Evolutionary conservation across 2,329 filamentous ascomycete species (phyloP).

Genomic region (Aspergillus nomiae): DNA sequence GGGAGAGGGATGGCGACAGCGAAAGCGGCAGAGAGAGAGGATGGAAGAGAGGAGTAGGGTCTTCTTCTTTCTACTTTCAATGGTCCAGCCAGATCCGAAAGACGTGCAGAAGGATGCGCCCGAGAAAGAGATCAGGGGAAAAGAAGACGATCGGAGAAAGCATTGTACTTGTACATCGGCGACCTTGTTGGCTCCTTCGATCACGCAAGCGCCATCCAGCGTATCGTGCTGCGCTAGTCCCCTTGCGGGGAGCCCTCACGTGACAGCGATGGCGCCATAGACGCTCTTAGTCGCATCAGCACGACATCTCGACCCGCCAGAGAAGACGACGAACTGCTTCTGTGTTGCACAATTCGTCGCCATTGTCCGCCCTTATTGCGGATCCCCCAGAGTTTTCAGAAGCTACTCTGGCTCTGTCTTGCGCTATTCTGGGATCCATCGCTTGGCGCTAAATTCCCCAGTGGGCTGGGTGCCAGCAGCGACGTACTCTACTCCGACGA

Average conservation of each 20-base stretch:
- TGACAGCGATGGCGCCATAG: conserved; percentile 26
- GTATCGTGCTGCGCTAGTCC: conserved; percentile 14
- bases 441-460: background rate
- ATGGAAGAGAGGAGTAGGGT: background rate
- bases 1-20: background rate
- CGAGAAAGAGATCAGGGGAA: background rate
- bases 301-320: background rate
- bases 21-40: too few relatives aligned
- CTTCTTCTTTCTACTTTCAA: background rate
- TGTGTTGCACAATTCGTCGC: conserved; percentile 17
- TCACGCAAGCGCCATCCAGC: conserved; percentile 22
- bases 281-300: conserved; percentile 15
- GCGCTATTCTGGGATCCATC: background rate
- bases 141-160: background rate
- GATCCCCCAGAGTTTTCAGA: conserved; percentile 11
- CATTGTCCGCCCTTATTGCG: conserved; percentile 16
- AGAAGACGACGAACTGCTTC: background rate
- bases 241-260: conserved; percentile 15
- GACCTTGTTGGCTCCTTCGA: conserved; percentile 4
- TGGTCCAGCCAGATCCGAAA: conserved; percentile 12
- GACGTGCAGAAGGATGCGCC: conserved; percentile 7
- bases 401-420: background rate
- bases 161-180: background rate
- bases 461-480: background rate
- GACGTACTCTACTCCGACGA: background rate